Percentiles rank a stretch among this genome's conserved stretches.
These are phyloP conservation scores for Knoxdaviesia capensis DNA, from an alignment of 2,329 filamentous ascomycete genomes.

Conservation along the genomic window DNA sequence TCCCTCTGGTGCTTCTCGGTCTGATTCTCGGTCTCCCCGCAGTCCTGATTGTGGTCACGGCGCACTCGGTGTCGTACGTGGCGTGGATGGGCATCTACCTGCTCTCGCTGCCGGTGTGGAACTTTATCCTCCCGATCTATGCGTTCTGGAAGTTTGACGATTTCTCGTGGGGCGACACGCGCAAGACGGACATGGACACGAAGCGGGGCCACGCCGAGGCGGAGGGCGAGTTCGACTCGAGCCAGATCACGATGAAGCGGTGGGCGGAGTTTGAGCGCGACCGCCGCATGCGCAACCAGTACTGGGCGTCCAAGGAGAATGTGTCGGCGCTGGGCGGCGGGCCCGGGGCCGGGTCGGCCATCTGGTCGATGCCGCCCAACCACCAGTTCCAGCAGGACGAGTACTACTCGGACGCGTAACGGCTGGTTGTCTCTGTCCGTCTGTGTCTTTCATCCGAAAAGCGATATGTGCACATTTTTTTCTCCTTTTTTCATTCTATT, in stretches of 20 bases:
- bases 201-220: constrained; percentile 75
- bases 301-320: constrained; percentile 33
- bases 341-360: constrained; percentile 21
- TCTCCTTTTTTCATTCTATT: constrained; percentile 3
- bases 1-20: constrained; percentile 72
- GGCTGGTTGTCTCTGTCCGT: neutral
- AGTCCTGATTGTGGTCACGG: constrained; percentile 78
- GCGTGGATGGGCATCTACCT: constrained; percentile 97
- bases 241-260: constrained; percentile 97
- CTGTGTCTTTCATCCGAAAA: too few species aligned
- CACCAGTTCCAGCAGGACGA: constrained; percentile 29
- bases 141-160: constrained; percentile 99
- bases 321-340: constrained; percentile 16
- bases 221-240: constrained; percentile 93
- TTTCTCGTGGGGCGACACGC: constrained; percentile 96
- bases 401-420: constrained; percentile 32
- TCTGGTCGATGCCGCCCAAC: constrained; percentile 15
- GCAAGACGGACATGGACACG: constrained; percentile 82
- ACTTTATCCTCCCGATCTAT: constrained; percentile 84
- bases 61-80: constrained; percentile 81
- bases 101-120: constrained; percentile 85
- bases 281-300: constrained; percentile 26
- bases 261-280: constrained; percentile 89
- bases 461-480: neutral
- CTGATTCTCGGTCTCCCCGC: constrained; percentile 88